Percentiles rank a stretch among this genome's conserved stretches.
phyloP scores from a whole-genome alignment of 192 early-diverging fungal genomes.

The Tieghemiomyces parasiticus region DNA sequence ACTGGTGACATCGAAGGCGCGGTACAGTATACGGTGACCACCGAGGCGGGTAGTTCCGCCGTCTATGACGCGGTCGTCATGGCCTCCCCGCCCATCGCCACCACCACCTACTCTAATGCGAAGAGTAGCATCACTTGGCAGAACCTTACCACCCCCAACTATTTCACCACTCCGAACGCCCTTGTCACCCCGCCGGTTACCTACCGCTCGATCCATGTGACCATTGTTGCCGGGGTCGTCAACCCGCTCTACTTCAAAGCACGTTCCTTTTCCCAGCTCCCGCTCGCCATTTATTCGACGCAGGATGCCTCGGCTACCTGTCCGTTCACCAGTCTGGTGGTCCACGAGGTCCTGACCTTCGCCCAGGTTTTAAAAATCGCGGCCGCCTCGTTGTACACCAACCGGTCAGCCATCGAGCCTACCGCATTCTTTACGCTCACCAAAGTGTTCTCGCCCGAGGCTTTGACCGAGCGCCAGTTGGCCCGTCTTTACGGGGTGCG shows the following conservation, averaged over 20 bases:
- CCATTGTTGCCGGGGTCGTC: conserved; percentile 34
- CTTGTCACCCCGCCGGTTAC: not conserved
- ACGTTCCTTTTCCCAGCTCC: conserved; percentile 13
- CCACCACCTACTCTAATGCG: conserved; percentile 12
- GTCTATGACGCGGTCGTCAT: conserved; percentile 41
- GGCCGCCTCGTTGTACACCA: conserved; percentile 18
- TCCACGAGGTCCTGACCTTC: not conserved
- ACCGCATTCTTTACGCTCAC: conserved; percentile 25
- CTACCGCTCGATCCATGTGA: conserved; percentile 40
- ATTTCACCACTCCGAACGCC: not conserved
- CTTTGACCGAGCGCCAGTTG: conserved; percentile 25
- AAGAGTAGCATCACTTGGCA: not conserved
- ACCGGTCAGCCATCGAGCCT: conserved; percentile 24
- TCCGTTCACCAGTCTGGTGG: not conserved
- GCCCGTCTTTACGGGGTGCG: conserved; percentile 25
- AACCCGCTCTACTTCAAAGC: conserved; percentile 31
- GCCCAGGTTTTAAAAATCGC: conserved; percentile 16
- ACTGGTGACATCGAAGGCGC: conserved; percentile 8
- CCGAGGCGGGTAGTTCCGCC: conserved; percentile 20
- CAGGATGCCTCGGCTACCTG: not conserved
- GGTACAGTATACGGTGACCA: conserved; percentile 20
- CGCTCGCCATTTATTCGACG: conserved; percentile 34
- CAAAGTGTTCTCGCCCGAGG: conserved; percentile 39
- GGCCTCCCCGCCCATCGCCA: conserved; percentile 32
- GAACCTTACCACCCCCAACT: not conserved